Percentiles rank a stretch among this genome's conserved stretches.
These are phyloP conservation scores for Xylariales sp. DNA, from an alignment of 2,329 filamentous ascomycete species.

Conservation along the genomic window DNA sequence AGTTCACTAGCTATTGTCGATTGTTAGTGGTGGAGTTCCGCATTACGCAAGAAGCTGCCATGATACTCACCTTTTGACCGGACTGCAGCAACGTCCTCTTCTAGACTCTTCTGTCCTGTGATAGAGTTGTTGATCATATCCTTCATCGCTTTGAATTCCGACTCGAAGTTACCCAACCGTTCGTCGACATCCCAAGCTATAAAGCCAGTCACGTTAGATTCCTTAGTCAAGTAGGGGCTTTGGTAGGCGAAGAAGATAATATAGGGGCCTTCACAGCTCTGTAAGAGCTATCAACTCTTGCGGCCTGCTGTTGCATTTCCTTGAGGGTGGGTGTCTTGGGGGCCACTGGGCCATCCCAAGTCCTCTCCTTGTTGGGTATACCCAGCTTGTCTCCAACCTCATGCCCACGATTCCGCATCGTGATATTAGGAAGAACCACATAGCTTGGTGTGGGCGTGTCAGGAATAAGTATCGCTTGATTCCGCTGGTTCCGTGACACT, in stretches of 20 bases:
- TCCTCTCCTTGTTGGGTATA: conserved; percentile 2
- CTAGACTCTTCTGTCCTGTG: conserved; percentile 62
- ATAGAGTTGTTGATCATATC: conserved; percentile 67
- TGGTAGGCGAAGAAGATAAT: conserved; percentile 39
- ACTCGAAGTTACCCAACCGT: conserved; percentile 71
- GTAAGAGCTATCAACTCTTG: conserved; percentile 21
- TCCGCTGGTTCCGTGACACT: conserved; percentile 21
- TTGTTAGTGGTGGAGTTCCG: conserved; percentile 10
- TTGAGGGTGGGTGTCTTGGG: conserved; percentile 29
- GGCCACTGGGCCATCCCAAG: conserved; percentile 18
- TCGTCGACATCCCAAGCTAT: conserved; percentile 77
- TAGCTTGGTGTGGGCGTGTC: conserved; percentile 17
- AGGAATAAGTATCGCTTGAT: conserved; percentile 43
- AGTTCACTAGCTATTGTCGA: conserved; percentile 40
- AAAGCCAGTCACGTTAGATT: conserved; percentile 63
- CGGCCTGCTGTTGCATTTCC: conserved; percentile 27
- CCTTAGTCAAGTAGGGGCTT: conserved; percentile 60
- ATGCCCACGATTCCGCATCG: conserved; percentile 19
- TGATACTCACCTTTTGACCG: conserved; percentile 64
- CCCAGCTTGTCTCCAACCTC: background rate
- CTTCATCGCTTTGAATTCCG: conserved; percentile 66
- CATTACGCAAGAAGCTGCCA: background rate
- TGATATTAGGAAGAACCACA: conserved; percentile 20
- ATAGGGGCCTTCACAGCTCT: conserved; percentile 28
- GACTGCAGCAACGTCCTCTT: conserved; percentile 69